Evolutionary conservation across 176 grass and related monocot genomes (phyloP), one percentile per base, ranked within the genome.

Genomic region (Oryza nivara): DNA sequence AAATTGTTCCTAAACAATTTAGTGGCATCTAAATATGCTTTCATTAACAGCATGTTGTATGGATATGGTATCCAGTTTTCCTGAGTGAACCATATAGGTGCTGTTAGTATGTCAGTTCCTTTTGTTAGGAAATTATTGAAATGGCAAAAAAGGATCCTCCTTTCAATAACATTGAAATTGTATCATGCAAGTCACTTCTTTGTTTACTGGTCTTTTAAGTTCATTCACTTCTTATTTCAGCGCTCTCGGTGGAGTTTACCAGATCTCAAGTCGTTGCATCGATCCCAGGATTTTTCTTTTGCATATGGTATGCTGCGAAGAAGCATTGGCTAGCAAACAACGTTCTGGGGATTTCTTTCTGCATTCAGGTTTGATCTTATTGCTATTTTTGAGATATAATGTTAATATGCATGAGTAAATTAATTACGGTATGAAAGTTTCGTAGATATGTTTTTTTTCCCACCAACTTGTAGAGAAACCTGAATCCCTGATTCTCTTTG

Each of bases 311-410:
- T 86, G 96, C 86, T 4, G 77, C 73, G 8, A 92, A 87, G 88
- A 98, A 98, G 81, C 96, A 96, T 91, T 98, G 91, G 96, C 84
- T 96, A 6, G 96, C 93, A 22, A 99, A 99, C 79, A 99, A 96
- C 88, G 81, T 99, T 81, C 54, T 99, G 81, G 96, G 96, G 20
- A 84, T 96, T 82, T 84, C 96, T 68, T 99, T 99, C 64, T 96
- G 91, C 67, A 95, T 99, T 95, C 96, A 99, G 96, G 91, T 99
- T 72, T 87, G 54, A 44, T 11, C 34, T 68, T 67, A 46, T 2
- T 73, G 20, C 43, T 75, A 58, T 73, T 90, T 67, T 30, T 48
- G 20, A 84, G 60, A 47, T 83, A 22, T 63, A 35, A 36, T 25
- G 6, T 77, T 80, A 43, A 49, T 63, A 68, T 75, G 28, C 11